Evolutionary conservation across 1,284 basidiomycete species (phyloP).

Genomic region (Laetiporus sulphureus): DNA sequence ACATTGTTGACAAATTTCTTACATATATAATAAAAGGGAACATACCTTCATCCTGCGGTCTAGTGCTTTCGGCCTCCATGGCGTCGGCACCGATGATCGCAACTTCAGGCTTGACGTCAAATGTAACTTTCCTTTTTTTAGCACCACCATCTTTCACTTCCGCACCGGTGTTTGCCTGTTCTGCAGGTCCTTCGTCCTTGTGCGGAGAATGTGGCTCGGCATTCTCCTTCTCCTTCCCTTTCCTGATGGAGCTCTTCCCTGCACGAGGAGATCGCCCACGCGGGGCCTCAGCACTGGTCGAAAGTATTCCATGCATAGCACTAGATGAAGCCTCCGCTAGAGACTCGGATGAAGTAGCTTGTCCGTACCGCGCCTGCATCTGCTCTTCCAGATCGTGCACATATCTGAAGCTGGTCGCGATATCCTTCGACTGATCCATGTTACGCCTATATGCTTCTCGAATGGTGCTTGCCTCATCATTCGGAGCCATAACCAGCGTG

Average conservation of each 20-base stretch:
- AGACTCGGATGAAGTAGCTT: too few relatives aligned
- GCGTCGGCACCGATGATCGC: slow-evolving; percentile 37
- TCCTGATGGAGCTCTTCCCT: slow-evolving; percentile 25
- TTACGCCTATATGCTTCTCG: slow-evolving; percentile 46
- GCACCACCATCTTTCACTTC: slow-evolving; percentile 11
- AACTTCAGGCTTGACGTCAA: slow-evolving; percentile 56
- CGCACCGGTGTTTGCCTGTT: neutral
- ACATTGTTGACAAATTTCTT: slow-evolving; percentile 9
- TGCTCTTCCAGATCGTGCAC: slow-evolving; percentile 58
- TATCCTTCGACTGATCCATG: slow-evolving; percentile 55
- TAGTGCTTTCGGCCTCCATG: slow-evolving; percentile 19
- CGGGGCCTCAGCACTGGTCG: slow-evolving; percentile 4
- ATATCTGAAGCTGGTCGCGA: slow-evolving; percentile 61
- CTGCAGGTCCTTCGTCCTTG: slow-evolving; percentile 8
- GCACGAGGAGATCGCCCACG: slow-evolving; percentile 21
- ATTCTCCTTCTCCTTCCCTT: slow-evolving; percentile 11
- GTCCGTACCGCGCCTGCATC: slow-evolving; percentile 35
- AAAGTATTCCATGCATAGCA: slow-evolving; percentile 5
- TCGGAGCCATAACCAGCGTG: slow-evolving; percentile 17
- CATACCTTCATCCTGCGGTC: slow-evolving; percentile 1
- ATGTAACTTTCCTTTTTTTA: slow-evolving; percentile 69
- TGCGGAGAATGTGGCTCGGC: slow-evolving; percentile 7
- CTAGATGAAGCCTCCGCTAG: slow-evolving; percentile 2
- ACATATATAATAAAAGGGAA: slow-evolving; percentile 3
- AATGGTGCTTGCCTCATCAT: slow-evolving; percentile 22